Evolutionary conservation across 2,329 filamentous ascomycete species (phyloP).

Genomic region (Alternaria arborescens): DNA sequence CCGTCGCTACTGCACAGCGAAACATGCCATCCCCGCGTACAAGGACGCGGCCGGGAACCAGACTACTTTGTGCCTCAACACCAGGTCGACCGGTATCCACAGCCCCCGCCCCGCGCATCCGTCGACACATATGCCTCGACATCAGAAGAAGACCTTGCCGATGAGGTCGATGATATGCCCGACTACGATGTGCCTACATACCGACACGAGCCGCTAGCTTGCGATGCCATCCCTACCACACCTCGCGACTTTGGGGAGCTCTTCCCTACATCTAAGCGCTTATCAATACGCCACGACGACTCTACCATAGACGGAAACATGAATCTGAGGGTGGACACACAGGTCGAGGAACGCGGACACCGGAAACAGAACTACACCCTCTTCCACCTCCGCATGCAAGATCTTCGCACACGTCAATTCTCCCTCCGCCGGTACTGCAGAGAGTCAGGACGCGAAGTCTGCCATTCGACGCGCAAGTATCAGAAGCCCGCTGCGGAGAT

Average conservation of each 20-base stretch:
- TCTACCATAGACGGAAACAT: constrained; percentile 91
- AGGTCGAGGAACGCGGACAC: constrained; percentile 66
- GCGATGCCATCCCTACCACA: constrained; percentile 76
- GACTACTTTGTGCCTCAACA: constrained; percentile 33
- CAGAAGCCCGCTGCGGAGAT: constrained; percentile 62
- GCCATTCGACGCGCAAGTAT: constrained; percentile 79
- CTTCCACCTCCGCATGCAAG: constrained; percentile 95
- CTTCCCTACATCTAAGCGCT: constrained; percentile 83
- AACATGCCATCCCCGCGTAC: constrained; percentile 43
- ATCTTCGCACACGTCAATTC: constrained; percentile 85
- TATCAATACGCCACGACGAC: constrained; percentile 90
- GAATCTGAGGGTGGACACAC: constrained; percentile 89
- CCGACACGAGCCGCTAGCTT: constrained; percentile 68
- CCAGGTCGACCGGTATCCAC: constrained; percentile 23
- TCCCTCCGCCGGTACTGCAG: constrained; percentile 91
- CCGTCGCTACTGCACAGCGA: constrained; percentile 42
- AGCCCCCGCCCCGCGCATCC: constrained; percentile 61
- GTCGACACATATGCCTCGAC: constrained; percentile 83
- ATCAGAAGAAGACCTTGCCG: constrained; percentile 66
- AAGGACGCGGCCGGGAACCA: constrained; percentile 32
- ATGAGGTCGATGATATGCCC: constrained; percentile 55
- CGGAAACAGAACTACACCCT: constrained; percentile 74
- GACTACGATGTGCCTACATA: constrained; percentile 68
- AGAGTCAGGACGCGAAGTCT: constrained; percentile 91
- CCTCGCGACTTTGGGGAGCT: constrained; percentile 82